Evolutionary conservation across 345 rosid genomes (phyloP).

Genomic region (Syzygium oleosum): DNA sequence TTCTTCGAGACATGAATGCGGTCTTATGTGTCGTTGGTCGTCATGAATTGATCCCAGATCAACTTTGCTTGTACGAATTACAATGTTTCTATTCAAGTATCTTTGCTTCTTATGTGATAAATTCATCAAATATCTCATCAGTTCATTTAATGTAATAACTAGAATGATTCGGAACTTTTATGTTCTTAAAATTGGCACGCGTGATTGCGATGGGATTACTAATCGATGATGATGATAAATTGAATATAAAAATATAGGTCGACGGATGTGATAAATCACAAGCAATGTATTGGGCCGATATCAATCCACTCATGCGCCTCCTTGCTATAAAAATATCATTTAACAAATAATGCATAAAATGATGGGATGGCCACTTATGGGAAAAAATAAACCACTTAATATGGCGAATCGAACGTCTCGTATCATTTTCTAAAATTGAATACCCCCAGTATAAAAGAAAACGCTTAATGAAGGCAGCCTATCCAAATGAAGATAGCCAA

Average conservation of each 20-base stretch:
- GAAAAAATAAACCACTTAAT: background rate
- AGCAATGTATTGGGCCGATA: background rate
- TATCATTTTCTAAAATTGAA: background rate
- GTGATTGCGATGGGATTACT: background rate
- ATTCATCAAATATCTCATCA: background rate
- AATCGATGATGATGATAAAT: background rate
- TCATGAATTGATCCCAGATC: background rate
- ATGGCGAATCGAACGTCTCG: rapidly evolving
- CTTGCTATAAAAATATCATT: background rate
- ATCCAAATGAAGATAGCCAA: background rate
- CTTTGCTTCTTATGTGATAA: background rate
- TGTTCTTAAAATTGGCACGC: background rate
- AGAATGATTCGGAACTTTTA: background rate
- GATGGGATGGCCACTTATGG: background rate
- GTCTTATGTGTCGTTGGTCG: too few species aligned
- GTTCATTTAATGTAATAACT: background rate
- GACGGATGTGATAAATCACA: background rate
- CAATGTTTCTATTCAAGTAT: background rate
- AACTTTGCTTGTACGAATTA: background rate
- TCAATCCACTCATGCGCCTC: background rate
- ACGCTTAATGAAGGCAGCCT: background rate
- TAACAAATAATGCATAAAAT: background rate
- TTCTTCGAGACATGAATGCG: background rate
- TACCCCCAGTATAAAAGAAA: background rate
- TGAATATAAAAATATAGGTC: background rate